These are phyloP conservation scores for Penicillium waksmanii DNA, from an alignment of 495 filamentous ascomycete genomes.

Conservation along the genomic window DNA sequence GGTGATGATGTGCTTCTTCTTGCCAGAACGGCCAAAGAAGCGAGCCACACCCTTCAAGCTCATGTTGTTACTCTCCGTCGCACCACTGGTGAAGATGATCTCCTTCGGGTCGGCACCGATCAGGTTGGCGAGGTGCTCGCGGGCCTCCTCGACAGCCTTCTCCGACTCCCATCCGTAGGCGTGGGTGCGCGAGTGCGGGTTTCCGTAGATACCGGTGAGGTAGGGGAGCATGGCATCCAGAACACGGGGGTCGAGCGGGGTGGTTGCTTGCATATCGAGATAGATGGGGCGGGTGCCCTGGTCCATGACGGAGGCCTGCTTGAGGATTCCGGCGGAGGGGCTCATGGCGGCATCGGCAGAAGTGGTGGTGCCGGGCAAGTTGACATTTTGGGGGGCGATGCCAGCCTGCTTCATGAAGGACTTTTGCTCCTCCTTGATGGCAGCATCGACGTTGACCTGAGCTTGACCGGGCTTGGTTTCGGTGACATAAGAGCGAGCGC, in stretches of 20 bases:
- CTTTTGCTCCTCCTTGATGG: slow-evolving; percentile 82
- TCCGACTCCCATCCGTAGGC: slow-evolving; percentile 99
- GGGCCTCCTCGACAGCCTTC: slow-evolving; percentile 84
- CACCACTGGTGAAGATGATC: slow-evolving; percentile 97
- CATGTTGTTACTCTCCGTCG: slow-evolving; percentile 99
- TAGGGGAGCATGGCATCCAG: slow-evolving; percentile 96
- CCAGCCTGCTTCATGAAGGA: slow-evolving; percentile 75
- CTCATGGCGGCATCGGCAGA: slow-evolving; percentile 72
- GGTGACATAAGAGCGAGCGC: slow-evolving; percentile 74
- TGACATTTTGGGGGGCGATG: slow-evolving; percentile 53
- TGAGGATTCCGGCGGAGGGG: slow-evolving; percentile 84
- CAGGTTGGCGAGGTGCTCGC: slow-evolving; percentile 78
- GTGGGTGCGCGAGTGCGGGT: slow-evolving; percentile 96
- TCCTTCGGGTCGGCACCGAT: slow-evolving; percentile 97
- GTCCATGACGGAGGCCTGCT: slow-evolving; percentile 91
- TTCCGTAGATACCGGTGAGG: slow-evolving; percentile 91
- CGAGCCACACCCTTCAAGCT: slow-evolving; percentile 96
- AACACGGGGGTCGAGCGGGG: slow-evolving; percentile 92
- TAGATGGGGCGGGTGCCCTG: slow-evolving; percentile 94
- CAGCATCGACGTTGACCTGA: slow-evolving; percentile 79
- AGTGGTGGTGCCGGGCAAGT: slow-evolving; percentile 60
- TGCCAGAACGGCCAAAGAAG: slow-evolving; percentile 88
- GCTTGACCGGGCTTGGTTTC: slow-evolving; percentile 78
- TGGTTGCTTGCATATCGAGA: slow-evolving; percentile 98
- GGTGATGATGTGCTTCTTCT: slow-evolving; percentile 98